These are phyloP conservation scores for Mycena indigotica DNA, from an alignment of 768 basidiomycete species.

Conservation along the genomic window DNA sequence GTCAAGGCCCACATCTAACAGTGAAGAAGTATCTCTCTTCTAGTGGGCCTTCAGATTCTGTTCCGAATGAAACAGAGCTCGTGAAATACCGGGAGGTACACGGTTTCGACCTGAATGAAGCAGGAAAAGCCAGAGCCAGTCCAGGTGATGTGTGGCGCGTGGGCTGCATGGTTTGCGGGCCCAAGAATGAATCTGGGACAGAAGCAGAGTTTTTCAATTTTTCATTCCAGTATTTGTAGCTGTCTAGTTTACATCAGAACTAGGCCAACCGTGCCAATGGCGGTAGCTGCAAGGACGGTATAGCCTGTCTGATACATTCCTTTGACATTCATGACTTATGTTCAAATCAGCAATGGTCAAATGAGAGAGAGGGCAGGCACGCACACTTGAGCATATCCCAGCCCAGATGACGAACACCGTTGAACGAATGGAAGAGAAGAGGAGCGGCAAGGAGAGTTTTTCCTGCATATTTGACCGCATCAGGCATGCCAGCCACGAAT, in stretches of 20 bases:
- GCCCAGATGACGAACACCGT: conserved; percentile 85
- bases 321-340: conserved; percentile 75
- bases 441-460: conserved; percentile 83
- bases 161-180: conserved; percentile 17
- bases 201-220: conserved; percentile 10
- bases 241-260: conserved; percentile 44
- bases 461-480: conserved; percentile 70
- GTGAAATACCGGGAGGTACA: conserved; percentile 8
- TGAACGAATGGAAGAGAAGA: conserved; percentile 88
- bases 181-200: conserved; percentile 15
- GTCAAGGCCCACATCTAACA: conserved; percentile 1
- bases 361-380: conserved; percentile 35
- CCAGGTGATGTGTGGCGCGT: conserved; percentile 3
- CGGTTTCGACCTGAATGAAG: conserved; percentile 6
- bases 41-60: background rate
- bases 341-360: conserved; percentile 2
- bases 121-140: background rate
- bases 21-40: background rate
- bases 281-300: conserved; percentile 78
- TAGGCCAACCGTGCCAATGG: conserved; percentile 71
- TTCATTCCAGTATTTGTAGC: conserved; percentile 9
- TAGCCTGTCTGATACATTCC: conserved; percentile 83
- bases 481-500: conserved; percentile 69
- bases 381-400: conserved; percentile 91
- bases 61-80: background rate